phyloP scores from a whole-genome alignment of 345 rosid species.

The Abelmoschus esculentus region DNA sequence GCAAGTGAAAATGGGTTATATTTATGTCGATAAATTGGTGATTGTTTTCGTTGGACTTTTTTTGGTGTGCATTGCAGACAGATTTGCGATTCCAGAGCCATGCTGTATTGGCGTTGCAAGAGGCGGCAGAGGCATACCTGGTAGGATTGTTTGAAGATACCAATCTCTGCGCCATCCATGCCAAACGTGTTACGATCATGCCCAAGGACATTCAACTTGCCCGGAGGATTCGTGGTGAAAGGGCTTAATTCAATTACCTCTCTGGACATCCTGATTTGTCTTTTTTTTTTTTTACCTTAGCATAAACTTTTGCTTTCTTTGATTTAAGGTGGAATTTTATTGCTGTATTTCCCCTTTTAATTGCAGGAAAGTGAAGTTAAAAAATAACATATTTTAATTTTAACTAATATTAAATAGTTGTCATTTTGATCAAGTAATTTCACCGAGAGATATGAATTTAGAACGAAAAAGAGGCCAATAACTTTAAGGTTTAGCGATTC shows the following conservation, averaged over 20 bases:
- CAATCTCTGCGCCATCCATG: slow-evolving; percentile 83
- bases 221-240: slow-evolving; percentile 77
- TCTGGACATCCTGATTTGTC: background rate
- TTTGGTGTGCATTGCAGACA: slow-evolving; percentile 27
- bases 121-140: slow-evolving; percentile 85
- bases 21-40: background rate
- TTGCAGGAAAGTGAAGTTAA: no score
- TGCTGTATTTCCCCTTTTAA: background rate
- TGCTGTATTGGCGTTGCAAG: slow-evolving; percentile 78
- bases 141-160: slow-evolving; percentile 95
- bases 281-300: background rate
- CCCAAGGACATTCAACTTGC: slow-evolving; percentile 86
- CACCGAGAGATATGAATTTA: no score
- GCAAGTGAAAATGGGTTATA: no score
- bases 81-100: slow-evolving; percentile 94
- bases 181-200: slow-evolving; percentile 86
- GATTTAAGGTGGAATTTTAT: background rate
- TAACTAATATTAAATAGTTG: no score
- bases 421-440: no score
- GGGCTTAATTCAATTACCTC: slow-evolving; percentile 32
- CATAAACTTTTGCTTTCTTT: background rate
- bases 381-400: no score
- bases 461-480: no score
- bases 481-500: background rate
- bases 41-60: background rate